Evolutionary conservation across 202 grass and related monocot species (phyloP).

Genomic region (Musa balbisiana): DNA sequence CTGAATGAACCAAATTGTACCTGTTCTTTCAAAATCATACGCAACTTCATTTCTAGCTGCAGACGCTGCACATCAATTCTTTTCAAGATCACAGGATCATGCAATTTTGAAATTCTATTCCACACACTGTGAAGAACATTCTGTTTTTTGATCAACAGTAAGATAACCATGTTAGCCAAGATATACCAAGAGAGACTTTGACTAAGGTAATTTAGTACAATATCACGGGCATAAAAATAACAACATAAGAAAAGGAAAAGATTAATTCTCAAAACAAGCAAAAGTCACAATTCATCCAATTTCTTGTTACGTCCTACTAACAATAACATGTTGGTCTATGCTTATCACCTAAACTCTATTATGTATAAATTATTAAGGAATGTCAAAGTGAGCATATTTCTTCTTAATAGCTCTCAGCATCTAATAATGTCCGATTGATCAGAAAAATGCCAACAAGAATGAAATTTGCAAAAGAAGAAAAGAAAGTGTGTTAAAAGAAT

Average conservation of each 20-base stretch:
- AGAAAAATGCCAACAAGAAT: not conserved
- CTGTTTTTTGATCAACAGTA: constrained; percentile 39
- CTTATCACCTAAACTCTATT: not conserved
- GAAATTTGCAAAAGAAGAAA: not conserved
- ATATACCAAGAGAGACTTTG: not conserved
- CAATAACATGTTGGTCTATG: not conserved
- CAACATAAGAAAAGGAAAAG: not conserved
- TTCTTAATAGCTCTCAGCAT: not conserved
- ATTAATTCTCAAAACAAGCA: not conserved
- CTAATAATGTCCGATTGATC: not conserved
- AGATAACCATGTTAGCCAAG: constrained; percentile 17
- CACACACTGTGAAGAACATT: constrained; percentile 58
- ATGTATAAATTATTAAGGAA: not conserved
- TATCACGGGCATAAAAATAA: not conserved
- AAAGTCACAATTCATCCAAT: not conserved
- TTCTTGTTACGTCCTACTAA: not conserved
- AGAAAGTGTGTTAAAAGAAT: not conserved
- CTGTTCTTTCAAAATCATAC: constrained; percentile 49
- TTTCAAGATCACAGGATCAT: constrained; percentile 45
- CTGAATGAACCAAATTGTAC: constrained; percentile 16
- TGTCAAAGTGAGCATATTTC: not conserved
- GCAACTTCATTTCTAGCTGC: constrained; percentile 46
- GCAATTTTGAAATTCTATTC: constrained; percentile 39
- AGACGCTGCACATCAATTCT: constrained; percentile 54
- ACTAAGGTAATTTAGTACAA: not conserved